Conservation (phyloP, 352 stramenopile species). For the Chrysophaeum taylorii region DNA sequence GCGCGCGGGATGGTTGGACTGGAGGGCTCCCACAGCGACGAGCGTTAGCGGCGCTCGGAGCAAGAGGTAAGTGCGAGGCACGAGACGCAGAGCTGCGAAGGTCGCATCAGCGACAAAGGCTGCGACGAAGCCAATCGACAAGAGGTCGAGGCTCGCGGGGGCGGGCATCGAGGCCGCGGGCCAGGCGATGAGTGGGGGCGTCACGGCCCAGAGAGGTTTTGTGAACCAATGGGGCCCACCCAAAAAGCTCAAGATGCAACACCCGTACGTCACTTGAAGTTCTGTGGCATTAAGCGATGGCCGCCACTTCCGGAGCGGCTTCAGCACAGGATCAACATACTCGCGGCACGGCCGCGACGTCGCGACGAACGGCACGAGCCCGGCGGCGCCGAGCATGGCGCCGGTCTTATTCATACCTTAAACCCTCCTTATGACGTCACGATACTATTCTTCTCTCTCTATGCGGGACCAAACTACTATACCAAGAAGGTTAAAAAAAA, state of each 20-base stretch:
- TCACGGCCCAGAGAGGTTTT: slow-evolving; percentile 9
- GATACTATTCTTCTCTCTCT: no score
- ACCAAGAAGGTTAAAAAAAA: no score
- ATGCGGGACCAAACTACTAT: no score
- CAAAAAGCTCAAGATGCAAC: slow-evolving; percentile 11
- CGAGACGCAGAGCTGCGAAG: neutral
- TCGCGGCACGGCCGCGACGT: neutral
- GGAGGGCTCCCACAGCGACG: neutral
- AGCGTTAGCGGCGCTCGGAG: slow-evolving; percentile 12
- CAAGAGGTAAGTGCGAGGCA: slow-evolving; percentile 3
- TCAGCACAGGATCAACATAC: neutral
- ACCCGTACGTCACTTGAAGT: slow-evolving; percentile 17
- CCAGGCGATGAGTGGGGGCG: slow-evolving; percentile 11
- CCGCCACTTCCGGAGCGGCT: neutral
- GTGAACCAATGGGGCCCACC: slow-evolving; percentile 11
- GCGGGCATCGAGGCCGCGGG: slow-evolving; percentile 6
- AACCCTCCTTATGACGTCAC: no score
- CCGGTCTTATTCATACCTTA: no score
- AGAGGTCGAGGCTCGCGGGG: neutral
- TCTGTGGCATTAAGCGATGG: slow-evolving; percentile 16
- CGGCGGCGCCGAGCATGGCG: neutral
- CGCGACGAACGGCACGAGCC: slow-evolving; percentile 11
- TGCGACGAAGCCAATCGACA: neutral
- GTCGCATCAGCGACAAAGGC: neutral
- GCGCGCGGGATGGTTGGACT: slow-evolving; percentile 12